These are phyloP conservation scores for Ceratocystis colombiana DNA, from an alignment of 2,329 filamentous ascomycete species.

Conservation along the genomic window DNA sequence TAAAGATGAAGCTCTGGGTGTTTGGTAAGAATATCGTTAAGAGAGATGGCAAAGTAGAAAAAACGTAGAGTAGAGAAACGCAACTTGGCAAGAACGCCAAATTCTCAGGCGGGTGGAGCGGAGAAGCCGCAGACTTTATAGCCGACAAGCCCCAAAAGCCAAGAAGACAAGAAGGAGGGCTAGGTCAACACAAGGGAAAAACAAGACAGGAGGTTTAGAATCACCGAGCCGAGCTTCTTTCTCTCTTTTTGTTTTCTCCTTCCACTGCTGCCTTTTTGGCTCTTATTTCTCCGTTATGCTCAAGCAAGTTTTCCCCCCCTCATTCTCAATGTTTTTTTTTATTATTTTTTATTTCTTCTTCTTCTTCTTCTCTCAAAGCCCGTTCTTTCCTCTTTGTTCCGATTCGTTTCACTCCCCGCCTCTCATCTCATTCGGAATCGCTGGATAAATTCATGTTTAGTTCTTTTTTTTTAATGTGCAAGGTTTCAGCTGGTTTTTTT, in stretches of 20 bases:
- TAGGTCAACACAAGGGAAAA: background rate
- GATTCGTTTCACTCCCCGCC: background rate
- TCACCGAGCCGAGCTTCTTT: constrained; percentile 10
- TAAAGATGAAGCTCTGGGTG: background rate
- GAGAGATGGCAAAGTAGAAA: background rate
- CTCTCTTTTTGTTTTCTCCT: constrained; percentile 1
- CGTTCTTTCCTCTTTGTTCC: background rate
- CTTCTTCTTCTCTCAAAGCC: background rate
- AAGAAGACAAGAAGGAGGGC: background rate
- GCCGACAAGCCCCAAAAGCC: background rate
- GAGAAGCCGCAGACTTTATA: constrained; percentile 8
- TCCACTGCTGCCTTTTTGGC: background rate
- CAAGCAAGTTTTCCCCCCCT: background rate
- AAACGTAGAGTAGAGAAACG: background rate
- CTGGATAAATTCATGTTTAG: background rate
- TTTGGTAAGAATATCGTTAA: background rate
- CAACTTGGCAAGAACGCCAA: background rate
- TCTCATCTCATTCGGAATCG: background rate
- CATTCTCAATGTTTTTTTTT: background rate
- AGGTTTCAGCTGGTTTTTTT: background rate
- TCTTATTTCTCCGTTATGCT: background rate
- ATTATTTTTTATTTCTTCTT: background rate
- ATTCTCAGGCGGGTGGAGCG: background rate
- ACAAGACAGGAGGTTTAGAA: constrained; percentile 3
- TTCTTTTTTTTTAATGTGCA: background rate